phyloP scores from a whole-genome alignment of 2,329 filamentous ascomycete species.

The Talaromyces sp. region DNA sequence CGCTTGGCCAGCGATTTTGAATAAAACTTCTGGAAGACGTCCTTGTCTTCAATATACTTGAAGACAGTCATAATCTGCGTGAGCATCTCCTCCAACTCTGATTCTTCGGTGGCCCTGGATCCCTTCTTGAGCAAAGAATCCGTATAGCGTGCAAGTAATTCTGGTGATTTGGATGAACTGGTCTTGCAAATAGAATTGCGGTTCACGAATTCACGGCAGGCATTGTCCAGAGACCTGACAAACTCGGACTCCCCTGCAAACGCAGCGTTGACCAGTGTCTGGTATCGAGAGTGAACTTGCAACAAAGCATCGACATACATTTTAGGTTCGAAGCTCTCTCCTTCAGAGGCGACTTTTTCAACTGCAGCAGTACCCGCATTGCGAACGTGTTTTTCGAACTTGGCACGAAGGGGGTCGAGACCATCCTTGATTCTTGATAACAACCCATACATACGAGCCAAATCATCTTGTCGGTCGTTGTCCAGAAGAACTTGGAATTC shows the following conservation, averaged over 20 bases:
- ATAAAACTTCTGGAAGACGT: conserved; percentile 99
- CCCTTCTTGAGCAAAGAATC: conserved; percentile 87
- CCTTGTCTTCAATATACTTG: conserved; percentile 99
- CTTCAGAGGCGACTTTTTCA: conserved; percentile 81
- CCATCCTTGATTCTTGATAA: conserved; percentile 86
- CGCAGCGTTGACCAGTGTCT: conserved; percentile 81
- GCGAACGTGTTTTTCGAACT: conserved; percentile 88
- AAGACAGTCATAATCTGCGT: conserved; percentile 98
- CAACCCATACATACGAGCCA: conserved; percentile 92
- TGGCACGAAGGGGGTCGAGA: conserved; percentile 76
- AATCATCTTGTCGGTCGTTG: conserved; percentile 89
- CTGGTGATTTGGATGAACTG: conserved; percentile 88
- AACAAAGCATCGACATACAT: conserved; percentile 92
- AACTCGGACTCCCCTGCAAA: conserved; percentile 97
- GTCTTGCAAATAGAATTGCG: conserved; percentile 93
- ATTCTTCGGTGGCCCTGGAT: conserved; percentile 85
- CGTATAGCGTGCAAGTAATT: conserved; percentile 90
- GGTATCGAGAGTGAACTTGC: conserved; percentile 90
- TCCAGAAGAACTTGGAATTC: conserved; percentile 94
- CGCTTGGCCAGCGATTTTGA: conserved; percentile 93
- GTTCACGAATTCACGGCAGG: conserved; percentile 96
- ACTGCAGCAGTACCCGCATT: conserved; percentile 85
- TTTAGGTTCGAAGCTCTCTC: conserved; percentile 89
- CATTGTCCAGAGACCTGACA: conserved; percentile 90
- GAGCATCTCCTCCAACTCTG: conserved; percentile 82